Conservation (phyloP, 2,329 filamentous ascomycete genomes). For the Talaromyces islandicus region DNA sequence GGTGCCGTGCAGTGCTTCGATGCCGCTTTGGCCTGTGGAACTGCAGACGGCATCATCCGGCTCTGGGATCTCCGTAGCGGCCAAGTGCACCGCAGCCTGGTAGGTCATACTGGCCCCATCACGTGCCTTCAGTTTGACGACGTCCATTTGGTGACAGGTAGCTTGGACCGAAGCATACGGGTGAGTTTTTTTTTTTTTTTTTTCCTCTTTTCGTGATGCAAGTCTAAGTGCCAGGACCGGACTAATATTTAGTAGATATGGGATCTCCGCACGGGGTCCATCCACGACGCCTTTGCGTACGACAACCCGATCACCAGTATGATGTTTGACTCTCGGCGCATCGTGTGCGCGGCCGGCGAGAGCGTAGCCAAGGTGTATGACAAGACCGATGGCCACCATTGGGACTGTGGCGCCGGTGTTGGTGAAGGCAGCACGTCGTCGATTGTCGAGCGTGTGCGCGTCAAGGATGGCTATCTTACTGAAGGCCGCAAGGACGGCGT, state of each 20-base stretch:
- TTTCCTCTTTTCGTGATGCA: too few species aligned
- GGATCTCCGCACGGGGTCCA: conserved; percentile 93
- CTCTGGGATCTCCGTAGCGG: conserved; percentile 95
- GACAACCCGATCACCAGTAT: conserved; percentile 87
- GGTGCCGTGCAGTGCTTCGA: conserved; percentile 94
- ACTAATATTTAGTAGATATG: conserved; percentile 63
- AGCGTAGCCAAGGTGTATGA: conserved; percentile 97
- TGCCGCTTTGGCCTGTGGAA: conserved; percentile 89
- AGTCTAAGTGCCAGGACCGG: neutral
- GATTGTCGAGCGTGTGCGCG: conserved; percentile 76
- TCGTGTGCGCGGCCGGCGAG: conserved; percentile 84
- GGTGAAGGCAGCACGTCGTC: conserved; percentile 57
- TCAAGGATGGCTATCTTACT: conserved; percentile 89
- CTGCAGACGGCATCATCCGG: conserved; percentile 93
- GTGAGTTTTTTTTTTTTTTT: too few species aligned
- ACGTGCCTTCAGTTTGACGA: conserved; percentile 96
- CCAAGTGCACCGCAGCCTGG: conserved; percentile 91
- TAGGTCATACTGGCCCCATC: conserved; percentile 91
- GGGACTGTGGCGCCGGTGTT: conserved; percentile 88
- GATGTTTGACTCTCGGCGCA: conserved; percentile 91
- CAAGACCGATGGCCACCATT: conserved; percentile 90
- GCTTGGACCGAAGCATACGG: conserved; percentile 84
- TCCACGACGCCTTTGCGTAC: conserved; percentile 93
- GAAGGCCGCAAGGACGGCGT: conserved; percentile 84
- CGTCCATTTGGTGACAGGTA: conserved; percentile 88